Conservation (phyloP, 352 stramenopile species). For the Globisporangium solare region DNA sequence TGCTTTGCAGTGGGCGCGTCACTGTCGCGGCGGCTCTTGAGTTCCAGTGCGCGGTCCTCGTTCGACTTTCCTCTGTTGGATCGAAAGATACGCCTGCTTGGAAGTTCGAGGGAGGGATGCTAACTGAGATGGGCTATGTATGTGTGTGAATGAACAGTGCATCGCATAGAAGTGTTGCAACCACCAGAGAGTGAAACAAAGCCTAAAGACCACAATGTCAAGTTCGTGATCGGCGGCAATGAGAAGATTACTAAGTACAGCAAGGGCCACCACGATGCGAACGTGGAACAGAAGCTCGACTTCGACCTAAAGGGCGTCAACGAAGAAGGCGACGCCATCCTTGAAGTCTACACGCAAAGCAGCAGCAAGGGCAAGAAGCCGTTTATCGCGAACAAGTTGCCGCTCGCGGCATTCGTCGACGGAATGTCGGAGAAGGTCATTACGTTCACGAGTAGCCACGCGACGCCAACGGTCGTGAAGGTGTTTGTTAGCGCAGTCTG, state of each 20-base stretch:
- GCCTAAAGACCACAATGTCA: constrained; percentile 10
- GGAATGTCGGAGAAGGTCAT: constrained; percentile 43
- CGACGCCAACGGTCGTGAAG: background rate
- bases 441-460: constrained; percentile 2
- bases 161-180: constrained; percentile 15
- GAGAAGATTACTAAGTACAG: constrained; percentile 14
- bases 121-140: constrained; percentile 1
- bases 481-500: constrained; percentile 4
- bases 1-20: background rate
- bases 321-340: constrained; percentile 24
- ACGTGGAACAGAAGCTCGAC: constrained; percentile 13
- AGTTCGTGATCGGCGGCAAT: constrained; percentile 10
- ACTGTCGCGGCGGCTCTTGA: too few species aligned
- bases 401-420: constrained; percentile 23
- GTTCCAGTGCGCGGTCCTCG: background rate
- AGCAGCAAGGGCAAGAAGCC: constrained; percentile 32
- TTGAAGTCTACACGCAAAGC: constrained; percentile 42
- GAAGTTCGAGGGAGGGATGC: background rate
- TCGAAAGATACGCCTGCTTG: too few species aligned
- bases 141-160: constrained; percentile 8
- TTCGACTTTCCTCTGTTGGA: background rate
- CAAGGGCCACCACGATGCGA: constrained; percentile 7
- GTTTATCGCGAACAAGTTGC: constrained; percentile 31
- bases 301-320: constrained; percentile 29
- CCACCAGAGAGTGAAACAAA: background rate